These are phyloP conservation scores for Alternaria conjuncta DNA, from an alignment of 2,329 filamentous ascomycete genomes.

Conservation along the genomic window DNA sequence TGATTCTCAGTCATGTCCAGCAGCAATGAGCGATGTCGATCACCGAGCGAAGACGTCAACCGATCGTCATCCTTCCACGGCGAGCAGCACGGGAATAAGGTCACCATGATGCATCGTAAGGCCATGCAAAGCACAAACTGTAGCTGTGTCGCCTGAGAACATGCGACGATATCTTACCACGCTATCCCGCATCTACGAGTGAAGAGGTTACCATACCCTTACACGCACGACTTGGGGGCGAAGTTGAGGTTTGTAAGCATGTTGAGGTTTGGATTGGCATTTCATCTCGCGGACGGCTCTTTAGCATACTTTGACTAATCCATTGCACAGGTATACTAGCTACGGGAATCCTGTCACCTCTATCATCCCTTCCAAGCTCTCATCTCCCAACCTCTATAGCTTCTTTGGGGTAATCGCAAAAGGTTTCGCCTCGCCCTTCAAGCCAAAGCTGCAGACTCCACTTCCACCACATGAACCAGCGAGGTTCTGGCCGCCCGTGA, in stretches of 20 bases:
- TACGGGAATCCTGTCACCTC: neutral
- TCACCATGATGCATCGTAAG: neutral
- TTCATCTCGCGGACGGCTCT: neutral
- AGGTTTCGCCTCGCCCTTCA: neutral
- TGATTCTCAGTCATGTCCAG: neutral
- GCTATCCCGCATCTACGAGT: neutral
- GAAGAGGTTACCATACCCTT: neutral
- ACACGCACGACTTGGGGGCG: neutral
- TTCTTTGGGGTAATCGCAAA: conserved; percentile 1
- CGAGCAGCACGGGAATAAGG: neutral
- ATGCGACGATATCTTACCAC: neutral
- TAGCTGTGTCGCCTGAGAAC: neutral
- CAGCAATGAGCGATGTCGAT: neutral
- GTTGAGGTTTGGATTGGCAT: neutral
- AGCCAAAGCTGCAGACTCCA: conserved; percentile 24
- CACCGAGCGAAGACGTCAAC: conserved; percentile 2
- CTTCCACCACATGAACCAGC: conserved; percentile 26
- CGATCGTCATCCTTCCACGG: conserved; percentile 1
- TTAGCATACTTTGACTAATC: neutral
- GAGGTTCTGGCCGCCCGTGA: conserved; percentile 23
- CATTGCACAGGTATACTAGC: neutral
- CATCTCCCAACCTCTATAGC: neutral
- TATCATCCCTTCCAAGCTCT: neutral
- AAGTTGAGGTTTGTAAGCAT: neutral
- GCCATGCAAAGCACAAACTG: neutral